Base-by-base conservation (phyloP, 371 early-diverging fungal species). In the Mortierella sp. region DNA sequence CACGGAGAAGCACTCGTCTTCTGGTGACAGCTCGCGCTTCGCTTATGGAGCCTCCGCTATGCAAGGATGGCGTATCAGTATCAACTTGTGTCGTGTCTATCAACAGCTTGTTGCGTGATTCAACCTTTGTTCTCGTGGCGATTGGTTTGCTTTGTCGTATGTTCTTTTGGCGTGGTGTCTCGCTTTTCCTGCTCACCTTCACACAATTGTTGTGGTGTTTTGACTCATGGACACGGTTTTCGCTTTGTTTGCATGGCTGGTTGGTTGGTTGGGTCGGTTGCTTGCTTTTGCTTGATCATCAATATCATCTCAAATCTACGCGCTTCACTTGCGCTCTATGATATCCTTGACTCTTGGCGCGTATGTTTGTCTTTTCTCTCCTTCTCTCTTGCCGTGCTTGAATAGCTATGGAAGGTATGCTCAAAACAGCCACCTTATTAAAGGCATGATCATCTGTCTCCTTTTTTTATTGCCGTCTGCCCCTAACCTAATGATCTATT, bases 11-110 rank as follows among this genome's bases (percentile, higher is more conserved):
- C 88, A 92, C 69, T 87, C 94, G 19, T 84, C 88, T 13, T 61
- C 74, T 23, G 96, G 91, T 49, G 74, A 83, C 24, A 92, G 94
- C 80, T 83, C 89, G 39, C 87, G 93, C 38, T 81, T 93, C 64
- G 81, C 85, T 42, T 98, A 88, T 80, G 98, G 91, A 43, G 91
- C 94, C 38, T 93, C 93, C 21, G 87, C 88, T 39, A 98, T 98
- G 98, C 97, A 98, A 83, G 98, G 98, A 56, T 98, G 98, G 98
- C 86, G 98, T 80, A 89, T 95, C 72, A 92, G 96, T 96, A 92
- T 82, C 85, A 82, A 73, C 81, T 71, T 27, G 5, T 41, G 54
- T 62, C 55, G 63, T 54, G 63, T 62, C 54, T 45, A 28, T 42
- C 51, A 50, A 16, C 14, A 41, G 41, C 31, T 48, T 39, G 4